Evolutionary conservation across 2,329 filamentous ascomycete species (phyloP), one percentile per base, ranked within the genome.

Genomic region (Magnaporthiopsis incrustans): DNA sequence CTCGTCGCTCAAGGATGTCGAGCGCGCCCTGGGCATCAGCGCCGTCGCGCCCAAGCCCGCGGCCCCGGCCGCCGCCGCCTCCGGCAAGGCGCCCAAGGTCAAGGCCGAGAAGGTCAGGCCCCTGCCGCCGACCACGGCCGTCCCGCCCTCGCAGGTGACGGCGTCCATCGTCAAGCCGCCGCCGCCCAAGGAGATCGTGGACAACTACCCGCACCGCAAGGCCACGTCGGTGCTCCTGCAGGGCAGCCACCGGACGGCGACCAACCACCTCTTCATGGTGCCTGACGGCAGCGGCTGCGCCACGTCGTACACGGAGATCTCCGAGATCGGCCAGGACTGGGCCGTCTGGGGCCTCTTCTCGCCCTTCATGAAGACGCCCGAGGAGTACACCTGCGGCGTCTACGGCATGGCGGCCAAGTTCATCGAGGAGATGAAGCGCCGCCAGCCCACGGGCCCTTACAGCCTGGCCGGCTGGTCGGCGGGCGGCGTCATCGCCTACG

Each of bases 381-480:
- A 86, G 65, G 82, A 88, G 69, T 89, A 83, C 76, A 82, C 81
- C 33, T 88, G 85, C 69, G 86, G 86, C 65, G 84, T 90, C 63
- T 83, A 87, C 69, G 85, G 85, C 32, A 85, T 89, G 72, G 84
- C 86, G 7, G 75, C 81, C 68, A 82, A 87, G 71, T 90, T 88
- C 74, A 82, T 90, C 56, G 77, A 81, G 5, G 89, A 91, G 75
- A 89, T 92, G 74, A 87, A 86, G 74, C 83, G 85, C 6, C 87
- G 88, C 62, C 89, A 92, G 74, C 85, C 88, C 3, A 71, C 78
- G 27, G 89, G 89, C 0, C 86, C 88, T 0, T 91, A 90, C 74
- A 81, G 82, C 62, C 75, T 92, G 1, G 83, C 85, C 22, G 90
- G 90, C 30, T 92, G 89, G 89, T 90, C 85, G n/a, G 89, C 88